Percentiles rank a stretch among this genome's conserved stretches.
Evolutionary conservation across 768 basidiomycete genomes (phyloP).

Genomic region (Xerocomellus dryophilus): DNA sequence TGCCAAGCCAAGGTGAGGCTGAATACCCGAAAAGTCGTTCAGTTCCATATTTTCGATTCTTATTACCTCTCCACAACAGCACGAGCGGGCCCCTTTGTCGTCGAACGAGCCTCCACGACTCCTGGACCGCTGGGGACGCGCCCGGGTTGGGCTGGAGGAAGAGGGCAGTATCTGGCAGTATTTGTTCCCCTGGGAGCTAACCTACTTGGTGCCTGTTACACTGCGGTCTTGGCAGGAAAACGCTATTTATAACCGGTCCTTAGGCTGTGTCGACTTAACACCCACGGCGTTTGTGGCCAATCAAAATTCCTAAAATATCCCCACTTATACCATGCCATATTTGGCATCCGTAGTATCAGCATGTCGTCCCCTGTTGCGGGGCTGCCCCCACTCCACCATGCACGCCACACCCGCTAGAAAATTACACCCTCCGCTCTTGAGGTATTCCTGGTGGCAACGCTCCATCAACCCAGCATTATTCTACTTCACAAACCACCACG

Average conservation of each 20-base stretch:
- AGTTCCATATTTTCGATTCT: constrained; percentile 20
- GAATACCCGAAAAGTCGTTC: constrained; percentile 28
- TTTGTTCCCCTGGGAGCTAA: constrained; percentile 18
- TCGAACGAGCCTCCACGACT: not conserved
- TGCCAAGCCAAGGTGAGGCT: constrained; percentile 43
- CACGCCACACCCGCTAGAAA: not conserved
- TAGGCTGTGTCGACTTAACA: constrained; percentile 12
- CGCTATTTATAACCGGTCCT: constrained; percentile 33
- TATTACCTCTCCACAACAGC: not conserved
- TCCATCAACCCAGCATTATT: constrained; percentile 19
- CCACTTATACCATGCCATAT: constrained; percentile 14
- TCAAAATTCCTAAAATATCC: constrained; percentile 18
- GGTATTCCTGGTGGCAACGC: constrained; percentile 23
- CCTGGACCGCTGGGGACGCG: not conserved
- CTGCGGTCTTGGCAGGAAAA: constrained; percentile 29
- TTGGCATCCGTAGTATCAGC: constrained; percentile 6
- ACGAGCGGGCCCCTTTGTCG: not conserved
- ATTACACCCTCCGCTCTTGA: not conserved
- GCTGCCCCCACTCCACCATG: constrained; percentile 9
- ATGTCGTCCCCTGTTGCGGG: not conserved
- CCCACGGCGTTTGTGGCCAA: constrained; percentile 21
- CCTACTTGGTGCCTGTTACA: constrained; percentile 29
- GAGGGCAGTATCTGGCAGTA: not conserved
- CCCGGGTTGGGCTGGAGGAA: not conserved
- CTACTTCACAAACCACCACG: constrained; percentile 35